phyloP scores from a whole-genome alignment of 495 filamentous ascomycete genomes.

The Durotheca rogersii region DNA sequence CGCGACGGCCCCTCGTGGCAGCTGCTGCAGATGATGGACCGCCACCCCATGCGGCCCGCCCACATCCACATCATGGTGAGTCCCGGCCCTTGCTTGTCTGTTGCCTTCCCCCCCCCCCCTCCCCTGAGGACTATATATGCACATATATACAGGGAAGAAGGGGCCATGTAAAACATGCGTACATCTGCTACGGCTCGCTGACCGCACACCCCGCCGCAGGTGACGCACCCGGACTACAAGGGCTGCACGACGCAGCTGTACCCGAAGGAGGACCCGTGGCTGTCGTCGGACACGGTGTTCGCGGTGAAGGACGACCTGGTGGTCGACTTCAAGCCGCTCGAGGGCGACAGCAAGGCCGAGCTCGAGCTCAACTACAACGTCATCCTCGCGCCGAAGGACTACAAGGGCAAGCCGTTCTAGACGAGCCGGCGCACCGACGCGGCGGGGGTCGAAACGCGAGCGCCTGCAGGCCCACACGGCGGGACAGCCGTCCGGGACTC shows the following conservation, averaged over 20 bases:
- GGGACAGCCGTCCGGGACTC: too few relatives aligned
- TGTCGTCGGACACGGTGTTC: slow-evolving; percentile 73
- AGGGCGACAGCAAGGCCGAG: slow-evolving; percentile 62
- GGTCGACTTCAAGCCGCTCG: slow-evolving; percentile 66
- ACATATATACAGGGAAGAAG: background rate
- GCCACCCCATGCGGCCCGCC: slow-evolving; percentile 79
- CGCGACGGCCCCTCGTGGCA: slow-evolving; percentile 70
- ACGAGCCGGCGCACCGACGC: too few relatives aligned
- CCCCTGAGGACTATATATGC: background rate
- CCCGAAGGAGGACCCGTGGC: slow-evolving; percentile 66
- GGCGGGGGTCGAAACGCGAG: too few relatives aligned
- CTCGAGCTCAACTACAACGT: slow-evolving; percentile 72
- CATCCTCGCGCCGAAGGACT: slow-evolving; percentile 53
- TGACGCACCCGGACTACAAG: slow-evolving; percentile 55
- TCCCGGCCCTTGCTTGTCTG: slow-evolving; percentile 8
- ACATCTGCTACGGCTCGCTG: too few relatives aligned
- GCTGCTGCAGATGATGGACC: slow-evolving; percentile 69
- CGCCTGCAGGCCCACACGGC: too few relatives aligned
- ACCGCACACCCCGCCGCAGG: slow-evolving; percentile 23
- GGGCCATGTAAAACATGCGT: too few relatives aligned
- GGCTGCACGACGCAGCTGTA: slow-evolving; percentile 78
- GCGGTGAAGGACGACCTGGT: slow-evolving; percentile 77
- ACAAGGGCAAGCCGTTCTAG: slow-evolving; percentile 45
- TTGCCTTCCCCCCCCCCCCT: background rate
- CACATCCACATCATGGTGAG: slow-evolving; percentile 83